Percentiles rank a stretch among this genome's conserved stretches.
phyloP scores from a whole-genome alignment of 2,329 filamentous ascomycete genomes.

The Aspergillus neoniger region DNA sequence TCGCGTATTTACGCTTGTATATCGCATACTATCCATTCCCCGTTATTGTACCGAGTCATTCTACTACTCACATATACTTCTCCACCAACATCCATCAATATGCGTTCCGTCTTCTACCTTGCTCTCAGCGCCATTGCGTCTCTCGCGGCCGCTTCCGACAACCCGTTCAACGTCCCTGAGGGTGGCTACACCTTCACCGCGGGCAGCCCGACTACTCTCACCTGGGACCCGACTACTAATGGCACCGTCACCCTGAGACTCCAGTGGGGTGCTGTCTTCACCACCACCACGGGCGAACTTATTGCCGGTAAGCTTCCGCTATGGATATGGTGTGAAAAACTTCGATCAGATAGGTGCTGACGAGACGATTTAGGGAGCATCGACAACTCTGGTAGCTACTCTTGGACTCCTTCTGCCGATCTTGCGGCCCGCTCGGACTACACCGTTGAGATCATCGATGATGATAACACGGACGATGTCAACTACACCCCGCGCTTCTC shows the following conservation, averaged over 20 bases:
- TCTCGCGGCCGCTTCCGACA: conserved; percentile 46
- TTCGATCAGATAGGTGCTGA: conserved; percentile 12
- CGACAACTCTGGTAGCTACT: conserved; percentile 52
- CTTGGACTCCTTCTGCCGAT: conserved; percentile 48
- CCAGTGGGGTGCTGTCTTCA: conserved; percentile 46
- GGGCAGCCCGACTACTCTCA: conserved; percentile 49
- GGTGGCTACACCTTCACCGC: conserved; percentile 49
- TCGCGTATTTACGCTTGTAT: neutral
- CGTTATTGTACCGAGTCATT: conserved; percentile 10
- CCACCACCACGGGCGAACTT: conserved; percentile 42
- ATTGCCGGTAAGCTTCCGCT: conserved; percentile 47
- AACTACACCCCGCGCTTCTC: conserved; percentile 59
- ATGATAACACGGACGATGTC: conserved; percentile 43
- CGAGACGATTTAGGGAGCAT: conserved; percentile 42
- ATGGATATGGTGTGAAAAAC: neutral
- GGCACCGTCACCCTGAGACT: conserved; percentile 57
- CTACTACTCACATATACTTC: conserved; percentile 2
- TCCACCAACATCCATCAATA: conserved; percentile 31
- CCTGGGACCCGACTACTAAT: conserved; percentile 52
- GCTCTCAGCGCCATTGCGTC: conserved; percentile 50
- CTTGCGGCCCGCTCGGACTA: conserved; percentile 51
- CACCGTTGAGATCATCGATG: conserved; percentile 56
- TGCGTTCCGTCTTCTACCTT: conserved; percentile 49
- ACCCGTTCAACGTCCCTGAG: conserved; percentile 52
- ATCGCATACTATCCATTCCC: conserved; percentile 5